Evolutionary conservation across 2,329 filamentous ascomycete genomes (phyloP).

Genomic region (Teratosphaeria pseudoeucalypti): DNA sequence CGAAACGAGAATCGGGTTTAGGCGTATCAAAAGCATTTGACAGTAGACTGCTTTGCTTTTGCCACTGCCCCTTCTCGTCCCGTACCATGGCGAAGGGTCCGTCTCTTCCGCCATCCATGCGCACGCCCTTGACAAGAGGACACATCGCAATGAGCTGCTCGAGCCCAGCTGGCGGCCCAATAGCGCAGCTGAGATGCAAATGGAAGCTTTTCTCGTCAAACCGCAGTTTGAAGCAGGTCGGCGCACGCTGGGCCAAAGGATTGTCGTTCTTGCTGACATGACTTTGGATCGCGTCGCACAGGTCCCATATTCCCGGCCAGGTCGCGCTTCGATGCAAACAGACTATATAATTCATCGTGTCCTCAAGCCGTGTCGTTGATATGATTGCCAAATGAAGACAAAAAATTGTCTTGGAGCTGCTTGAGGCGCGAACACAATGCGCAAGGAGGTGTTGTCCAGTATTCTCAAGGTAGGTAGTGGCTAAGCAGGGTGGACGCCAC

Average conservation of each 20-base stretch:
- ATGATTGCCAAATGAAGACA: background rate
- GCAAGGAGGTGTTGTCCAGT: too few species aligned
- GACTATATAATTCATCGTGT: background rate
- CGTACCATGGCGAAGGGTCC: background rate
- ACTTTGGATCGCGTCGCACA: background rate
- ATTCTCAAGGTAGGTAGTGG: too few species aligned
- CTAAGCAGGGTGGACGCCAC: too few species aligned
- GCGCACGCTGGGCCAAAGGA: background rate
- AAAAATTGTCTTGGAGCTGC: too few species aligned
- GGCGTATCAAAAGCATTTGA: background rate
- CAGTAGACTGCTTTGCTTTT: background rate
- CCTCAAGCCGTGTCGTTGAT: background rate
- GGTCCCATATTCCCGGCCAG: background rate
- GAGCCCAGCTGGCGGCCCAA: background rate
- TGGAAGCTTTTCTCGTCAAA: background rate
- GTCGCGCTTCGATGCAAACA: background rate
- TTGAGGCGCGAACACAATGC: too few species aligned
- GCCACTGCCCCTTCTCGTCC: background rate
- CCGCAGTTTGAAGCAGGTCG: background rate
- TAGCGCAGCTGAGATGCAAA: background rate
- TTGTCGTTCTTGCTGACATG: background rate
- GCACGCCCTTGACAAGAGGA: background rate
- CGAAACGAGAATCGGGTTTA: background rate
- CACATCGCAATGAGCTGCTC: background rate
- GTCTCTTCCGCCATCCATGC: background rate